phyloP scores from a whole-genome alignment of 371 early-diverging fungal genomes.

The Mycotypha africana region DNA sequence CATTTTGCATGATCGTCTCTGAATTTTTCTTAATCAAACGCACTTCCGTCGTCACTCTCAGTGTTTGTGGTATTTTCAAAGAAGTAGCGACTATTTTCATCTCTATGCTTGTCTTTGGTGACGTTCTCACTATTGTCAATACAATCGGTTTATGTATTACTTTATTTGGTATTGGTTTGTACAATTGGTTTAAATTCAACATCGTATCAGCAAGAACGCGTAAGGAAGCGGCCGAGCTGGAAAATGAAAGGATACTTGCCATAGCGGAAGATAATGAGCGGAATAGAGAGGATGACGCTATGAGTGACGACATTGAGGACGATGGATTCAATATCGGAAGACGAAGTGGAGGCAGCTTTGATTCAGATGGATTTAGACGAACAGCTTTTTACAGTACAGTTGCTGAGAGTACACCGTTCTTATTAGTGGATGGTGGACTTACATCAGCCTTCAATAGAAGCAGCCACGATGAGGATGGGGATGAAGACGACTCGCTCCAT shows the following conservation, averaged over 20 bases:
- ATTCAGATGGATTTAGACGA: no score
- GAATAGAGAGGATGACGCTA: no score
- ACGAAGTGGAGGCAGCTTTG: no score
- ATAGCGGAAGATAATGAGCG: no score
- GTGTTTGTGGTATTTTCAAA: slow-evolving; percentile 90
- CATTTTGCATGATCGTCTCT: slow-evolving; percentile 84
- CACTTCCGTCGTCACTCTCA: slow-evolving; percentile 86
- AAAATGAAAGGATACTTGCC: no score
- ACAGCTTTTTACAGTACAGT: slow-evolving; percentile 30
- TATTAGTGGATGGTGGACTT: slow-evolving; percentile 34
- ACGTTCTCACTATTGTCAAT: slow-evolving; percentile 60
- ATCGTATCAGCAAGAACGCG: slow-evolving; percentile 5
- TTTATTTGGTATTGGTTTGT: slow-evolving; percentile 66
- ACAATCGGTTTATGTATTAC: slow-evolving; percentile 67
- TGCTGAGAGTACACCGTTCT: slow-evolving; percentile 46
- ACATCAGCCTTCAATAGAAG: no score
- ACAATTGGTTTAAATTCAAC: slow-evolving; percentile 51
- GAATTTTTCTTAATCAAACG: slow-evolving; percentile 85
- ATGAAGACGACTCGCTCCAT: no score
- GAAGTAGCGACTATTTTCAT: slow-evolving; percentile 72
- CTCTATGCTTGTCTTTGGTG: slow-evolving; percentile 68
- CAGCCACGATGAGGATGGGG: no score
- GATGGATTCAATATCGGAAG: no score
- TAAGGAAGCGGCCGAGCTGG: not conserved
- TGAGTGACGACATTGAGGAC: not conserved